Base-by-base conservation (phyloP, 352 stramenopile genomes). In the Phytophthora sansomeana region DNA sequence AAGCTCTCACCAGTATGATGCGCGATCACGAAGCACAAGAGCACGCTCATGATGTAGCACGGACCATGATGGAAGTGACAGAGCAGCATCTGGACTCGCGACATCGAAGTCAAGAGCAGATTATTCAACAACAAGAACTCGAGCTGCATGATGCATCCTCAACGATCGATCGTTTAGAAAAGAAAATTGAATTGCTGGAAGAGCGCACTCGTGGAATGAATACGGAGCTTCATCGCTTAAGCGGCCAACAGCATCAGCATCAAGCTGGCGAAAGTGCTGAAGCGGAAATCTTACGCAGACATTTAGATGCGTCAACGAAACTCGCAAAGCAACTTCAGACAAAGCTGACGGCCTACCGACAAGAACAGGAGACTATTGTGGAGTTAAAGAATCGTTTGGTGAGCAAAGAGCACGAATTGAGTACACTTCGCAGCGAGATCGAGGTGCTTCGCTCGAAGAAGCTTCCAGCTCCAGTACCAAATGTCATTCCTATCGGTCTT, bases 231-330 rank as follows among this genome's bases (percentile, higher is more conserved):
- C 59, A 52, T 53, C 75, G 58, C 2, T 50, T 75, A 13, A 57
- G 61, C 21, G 33, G 36, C 1, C 26, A 60, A 26, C 61, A 78
- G 44, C 42, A 24, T 5, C 59, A 74, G 17, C 54, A 63, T 7
- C 39, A 61, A 6, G 53, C 77, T n/a, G 53, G 50, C 2, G 64
- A 88, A 35, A 71, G 46, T 13, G 84, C 84, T 5, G 81, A 92
- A 42, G 42, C 53, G 1, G 80, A 92, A 49, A 92, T 92, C 35
- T 60, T 92, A 19, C 74, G 81, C 6, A 63, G 74, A 10, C 67
- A 65, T 6, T 63, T 92, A 0, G 63, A 77, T 6, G 14, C 46
- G 7, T 33, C 68, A 1, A 74, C 75, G 36, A 61, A 57, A 7
- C 63, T 78, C 24, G 35, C 35, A 2, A 76, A 77, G 17, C 36